A percentile compares a stretch with the other conserved stretches of the same genome.
These are phyloP conservation scores for Kingdonia uniflora DNA, from an alignment of 164 flowering plant species.

Conservation along the genomic window DNA sequence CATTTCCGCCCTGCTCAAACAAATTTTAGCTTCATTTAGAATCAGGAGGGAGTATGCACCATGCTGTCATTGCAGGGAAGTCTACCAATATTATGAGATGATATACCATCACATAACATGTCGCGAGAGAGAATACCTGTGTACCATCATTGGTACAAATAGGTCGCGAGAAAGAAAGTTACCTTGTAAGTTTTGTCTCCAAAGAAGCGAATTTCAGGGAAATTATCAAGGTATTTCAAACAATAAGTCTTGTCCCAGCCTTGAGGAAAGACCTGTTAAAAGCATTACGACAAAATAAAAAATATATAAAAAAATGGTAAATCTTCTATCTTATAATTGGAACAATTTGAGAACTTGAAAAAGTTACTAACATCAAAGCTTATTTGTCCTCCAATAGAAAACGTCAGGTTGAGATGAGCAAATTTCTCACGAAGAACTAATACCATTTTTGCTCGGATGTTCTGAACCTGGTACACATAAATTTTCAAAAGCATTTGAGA, in stretches of 20 bases:
- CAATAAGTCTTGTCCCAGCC: conserved; percentile 99
- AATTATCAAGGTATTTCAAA: conserved; percentile 74
- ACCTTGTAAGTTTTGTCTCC: conserved; percentile 99
- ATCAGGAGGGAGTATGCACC: too few relatives aligned
- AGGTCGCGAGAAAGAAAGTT: not conserved
- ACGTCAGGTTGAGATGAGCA: conserved; percentile 81
- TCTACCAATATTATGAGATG: too few relatives aligned
- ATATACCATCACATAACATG: too few relatives aligned
- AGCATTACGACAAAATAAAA: conserved; percentile 7
- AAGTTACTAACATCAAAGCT: conserved; percentile 88
- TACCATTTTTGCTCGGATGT: conserved; percentile 80
- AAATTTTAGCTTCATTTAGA: too few relatives aligned
- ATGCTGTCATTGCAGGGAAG: too few relatives aligned
- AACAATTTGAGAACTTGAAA: not conserved
- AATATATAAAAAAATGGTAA: not conserved
- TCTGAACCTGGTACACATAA: conserved; percentile 43
- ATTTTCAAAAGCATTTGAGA: too few relatives aligned
- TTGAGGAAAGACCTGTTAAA: conserved; percentile 76
- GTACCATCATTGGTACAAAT: too few relatives aligned
- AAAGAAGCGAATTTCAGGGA: conserved; percentile 87
- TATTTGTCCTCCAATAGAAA: conserved; percentile 97
- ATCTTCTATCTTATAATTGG: not conserved
- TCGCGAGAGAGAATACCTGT: too few relatives aligned
- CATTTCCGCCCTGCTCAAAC: conserved; percentile 87
- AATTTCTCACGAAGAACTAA: conserved; percentile 78